Evolutionary conservation across 1,139 yeast species (phyloP).

Genomic region (Suhomyces chickasaworum): DNA sequence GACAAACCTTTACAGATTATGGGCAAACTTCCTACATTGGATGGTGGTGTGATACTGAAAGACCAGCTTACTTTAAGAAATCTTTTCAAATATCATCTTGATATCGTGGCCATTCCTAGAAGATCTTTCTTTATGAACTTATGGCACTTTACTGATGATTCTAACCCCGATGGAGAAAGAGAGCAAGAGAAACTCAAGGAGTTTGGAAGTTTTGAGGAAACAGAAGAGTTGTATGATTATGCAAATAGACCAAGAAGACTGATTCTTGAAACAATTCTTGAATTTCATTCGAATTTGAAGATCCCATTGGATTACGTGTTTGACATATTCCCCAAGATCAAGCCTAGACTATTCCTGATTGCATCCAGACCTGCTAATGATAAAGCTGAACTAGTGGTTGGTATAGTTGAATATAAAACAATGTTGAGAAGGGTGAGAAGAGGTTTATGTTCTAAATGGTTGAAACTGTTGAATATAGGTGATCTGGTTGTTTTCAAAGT

Average conservation of each 20-base stretch:
- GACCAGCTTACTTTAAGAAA: slow-evolving; percentile 61
- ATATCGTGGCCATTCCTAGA: slow-evolving; percentile 79
- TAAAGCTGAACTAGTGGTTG: slow-evolving; percentile 66
- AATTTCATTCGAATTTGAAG: slow-evolving; percentile 66
- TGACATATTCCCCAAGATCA: slow-evolving; percentile 75
- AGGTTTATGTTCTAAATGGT: slow-evolving; percentile 85
- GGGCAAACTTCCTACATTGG: slow-evolving; percentile 34
- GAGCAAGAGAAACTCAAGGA: slow-evolving; percentile 78
- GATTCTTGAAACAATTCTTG: slow-evolving; percentile 77
- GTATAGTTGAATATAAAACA: slow-evolving; percentile 85
- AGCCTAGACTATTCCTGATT: slow-evolving; percentile 82
- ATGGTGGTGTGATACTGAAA: slow-evolving; percentile 62
- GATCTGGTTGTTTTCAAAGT: slow-evolving; percentile 59
- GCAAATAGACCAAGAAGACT: slow-evolving; percentile 92
- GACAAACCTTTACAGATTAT: slow-evolving; percentile 51
- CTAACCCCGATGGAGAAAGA: slow-evolving; percentile 47
- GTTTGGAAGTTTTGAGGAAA: slow-evolving; percentile 69
- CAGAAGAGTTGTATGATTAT: slow-evolving; percentile 82
- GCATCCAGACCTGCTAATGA: slow-evolving; percentile 58
- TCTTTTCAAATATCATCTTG: slow-evolving; percentile 77
- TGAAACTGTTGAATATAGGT: slow-evolving; percentile 50
- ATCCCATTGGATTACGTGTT: slow-evolving; percentile 75
- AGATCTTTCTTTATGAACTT: slow-evolving; percentile 71
- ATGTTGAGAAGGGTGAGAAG: slow-evolving; percentile 71
- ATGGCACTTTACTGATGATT: slow-evolving; percentile 72